These are phyloP conservation scores for Aspergillus olivimuriae DNA, from an alignment of 495 filamentous ascomycete genomes.

Conservation along the genomic window DNA sequence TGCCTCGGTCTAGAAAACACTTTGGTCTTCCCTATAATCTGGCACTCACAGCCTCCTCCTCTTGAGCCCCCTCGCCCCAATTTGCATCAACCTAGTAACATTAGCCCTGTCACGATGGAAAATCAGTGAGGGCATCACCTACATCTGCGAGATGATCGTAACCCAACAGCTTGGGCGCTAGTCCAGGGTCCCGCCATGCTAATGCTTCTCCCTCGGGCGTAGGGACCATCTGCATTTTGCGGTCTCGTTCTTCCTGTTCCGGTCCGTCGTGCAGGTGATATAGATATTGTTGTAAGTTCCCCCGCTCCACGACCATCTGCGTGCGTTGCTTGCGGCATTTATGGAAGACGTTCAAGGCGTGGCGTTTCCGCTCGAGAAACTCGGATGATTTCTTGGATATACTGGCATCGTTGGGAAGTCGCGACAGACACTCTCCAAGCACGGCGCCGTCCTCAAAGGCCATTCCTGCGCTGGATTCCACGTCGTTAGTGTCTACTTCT, in stretches of 20 bases:
- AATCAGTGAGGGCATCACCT: constrained; percentile 3
- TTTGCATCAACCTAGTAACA: background rate
- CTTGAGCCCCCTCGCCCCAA: no score
- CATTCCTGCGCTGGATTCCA: constrained; percentile 34
- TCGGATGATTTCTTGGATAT: constrained; percentile 20
- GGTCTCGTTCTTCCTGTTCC: constrained; percentile 43
- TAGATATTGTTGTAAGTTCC: constrained; percentile 42
- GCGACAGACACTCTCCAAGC: constrained; percentile 41
- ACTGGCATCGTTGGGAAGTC: constrained; percentile 21
- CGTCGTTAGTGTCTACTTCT: background rate
- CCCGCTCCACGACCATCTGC: constrained; percentile 37
- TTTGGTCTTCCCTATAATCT: background rate
- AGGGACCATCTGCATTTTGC: constrained; percentile 37
- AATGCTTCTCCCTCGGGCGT: constrained; percentile 38
- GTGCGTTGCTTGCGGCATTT: constrained; percentile 40
- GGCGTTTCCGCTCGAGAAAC: constrained; percentile 23
- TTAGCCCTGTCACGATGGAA: background rate
- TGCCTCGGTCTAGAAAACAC: no score
- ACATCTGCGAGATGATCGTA: constrained; percentile 40
- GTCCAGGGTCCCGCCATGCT: constrained; percentile 40
- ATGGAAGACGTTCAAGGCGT: constrained; percentile 40
- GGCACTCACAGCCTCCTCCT: background rate
- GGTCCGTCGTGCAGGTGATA: constrained; percentile 47
- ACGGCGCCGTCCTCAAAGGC: constrained; percentile 46
- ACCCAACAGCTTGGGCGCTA: constrained; percentile 37